A percentile compares a stretch with the other conserved stretches of the same genome.
These are phyloP conservation scores for Rubus parviflorus DNA, from an alignment of 306 rosid species.

Conservation along the genomic window DNA sequence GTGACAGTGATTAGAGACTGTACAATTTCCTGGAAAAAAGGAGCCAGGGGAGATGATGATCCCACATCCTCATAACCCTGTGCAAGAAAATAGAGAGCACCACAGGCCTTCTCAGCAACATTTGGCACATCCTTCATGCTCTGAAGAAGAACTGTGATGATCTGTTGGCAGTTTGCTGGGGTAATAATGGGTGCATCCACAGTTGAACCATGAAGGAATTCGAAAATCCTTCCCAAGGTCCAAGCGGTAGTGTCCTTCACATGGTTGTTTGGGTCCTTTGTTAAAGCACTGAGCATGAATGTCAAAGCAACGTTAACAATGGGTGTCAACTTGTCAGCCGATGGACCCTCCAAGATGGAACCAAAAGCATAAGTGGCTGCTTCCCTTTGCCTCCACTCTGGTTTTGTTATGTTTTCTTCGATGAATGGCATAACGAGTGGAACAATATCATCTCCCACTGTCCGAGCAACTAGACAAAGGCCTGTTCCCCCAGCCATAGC, in stretches of 20 bases:
- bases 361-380: slow-evolving; percentile 96
- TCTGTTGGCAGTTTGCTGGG: slow-evolving; percentile 75
- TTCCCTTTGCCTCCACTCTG: slow-evolving; percentile 95
- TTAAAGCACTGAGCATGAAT: slow-evolving; percentile 77
- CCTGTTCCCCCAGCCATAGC: slow-evolving; percentile 98
- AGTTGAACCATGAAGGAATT: slow-evolving; percentile 78
- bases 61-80: slow-evolving; percentile 87
- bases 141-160: slow-evolving; percentile 79
- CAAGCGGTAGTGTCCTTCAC: slow-evolving; percentile 97
- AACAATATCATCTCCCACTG: slow-evolving; percentile 84
- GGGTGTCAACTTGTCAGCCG: slow-evolving; percentile 65
- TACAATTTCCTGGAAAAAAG: slow-evolving; percentile 80
- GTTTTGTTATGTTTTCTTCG: slow-evolving; percentile 78
- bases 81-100: slow-evolving; percentile 85
- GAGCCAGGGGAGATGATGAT: slow-evolving; percentile 64
- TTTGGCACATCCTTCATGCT: slow-evolving; percentile 93
- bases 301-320: slow-evolving; percentile 70
- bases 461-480: slow-evolving; percentile 87
- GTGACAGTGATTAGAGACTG: slow-evolving; percentile 75
- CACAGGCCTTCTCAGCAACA: slow-evolving; percentile 95
- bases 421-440: slow-evolving; percentile 86
- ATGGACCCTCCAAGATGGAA: slow-evolving; percentile 91
- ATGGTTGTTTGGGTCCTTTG: slow-evolving; percentile 75
- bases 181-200: slow-evolving; percentile 71
- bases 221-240: slow-evolving; percentile 92